Percentiles rank a stretch among this genome's conserved stretches.
Conservation (phyloP, 2,329 filamentous ascomycete genomes). For the Paecilomyces dactylethromorphus region DNA sequence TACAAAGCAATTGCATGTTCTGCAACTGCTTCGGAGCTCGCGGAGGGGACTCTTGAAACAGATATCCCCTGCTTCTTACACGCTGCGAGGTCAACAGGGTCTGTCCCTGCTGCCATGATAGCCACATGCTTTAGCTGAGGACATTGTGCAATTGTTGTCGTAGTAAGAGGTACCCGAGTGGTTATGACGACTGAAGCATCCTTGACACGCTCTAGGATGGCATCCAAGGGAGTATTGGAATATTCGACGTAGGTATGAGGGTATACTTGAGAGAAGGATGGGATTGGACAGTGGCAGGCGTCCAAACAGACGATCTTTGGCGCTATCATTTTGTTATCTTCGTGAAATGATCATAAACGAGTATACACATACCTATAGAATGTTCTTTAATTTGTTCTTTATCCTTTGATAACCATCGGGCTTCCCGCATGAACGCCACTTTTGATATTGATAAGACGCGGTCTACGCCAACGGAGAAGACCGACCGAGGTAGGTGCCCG, state of each 20-base stretch:
- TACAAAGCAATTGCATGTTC: slow-evolving; percentile 43
- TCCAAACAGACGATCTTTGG: background rate
- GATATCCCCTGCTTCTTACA: slow-evolving; percentile 31
- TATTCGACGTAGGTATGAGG: background rate
- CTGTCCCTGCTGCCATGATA: slow-evolving; percentile 37
- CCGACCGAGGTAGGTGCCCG: background rate
- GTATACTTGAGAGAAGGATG: background rate
- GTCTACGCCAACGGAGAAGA: background rate
- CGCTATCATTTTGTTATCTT: background rate
- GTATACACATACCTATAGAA: background rate
- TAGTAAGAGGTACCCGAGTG: slow-evolving; percentile 31
- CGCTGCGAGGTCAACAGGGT: slow-evolving; percentile 36
- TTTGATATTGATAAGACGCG: background rate
- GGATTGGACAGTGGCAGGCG: background rate
- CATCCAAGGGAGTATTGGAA: slow-evolving; percentile 12
- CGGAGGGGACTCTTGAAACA: slow-evolving; percentile 35
- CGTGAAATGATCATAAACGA: background rate
- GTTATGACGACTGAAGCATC: slow-evolving; percentile 40
- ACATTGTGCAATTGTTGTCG: slow-evolving; percentile 22
- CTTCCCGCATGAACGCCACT: background rate
- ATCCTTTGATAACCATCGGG: too few species aligned
- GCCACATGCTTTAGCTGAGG: slow-evolving; percentile 35
- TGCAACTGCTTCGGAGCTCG: slow-evolving; percentile 38
- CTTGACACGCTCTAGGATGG: slow-evolving; percentile 32
- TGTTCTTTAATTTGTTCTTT: too few species aligned